Base-by-base conservation (phyloP, 257 asterid genomes). In the Solanum bulbocastanum region DNA sequence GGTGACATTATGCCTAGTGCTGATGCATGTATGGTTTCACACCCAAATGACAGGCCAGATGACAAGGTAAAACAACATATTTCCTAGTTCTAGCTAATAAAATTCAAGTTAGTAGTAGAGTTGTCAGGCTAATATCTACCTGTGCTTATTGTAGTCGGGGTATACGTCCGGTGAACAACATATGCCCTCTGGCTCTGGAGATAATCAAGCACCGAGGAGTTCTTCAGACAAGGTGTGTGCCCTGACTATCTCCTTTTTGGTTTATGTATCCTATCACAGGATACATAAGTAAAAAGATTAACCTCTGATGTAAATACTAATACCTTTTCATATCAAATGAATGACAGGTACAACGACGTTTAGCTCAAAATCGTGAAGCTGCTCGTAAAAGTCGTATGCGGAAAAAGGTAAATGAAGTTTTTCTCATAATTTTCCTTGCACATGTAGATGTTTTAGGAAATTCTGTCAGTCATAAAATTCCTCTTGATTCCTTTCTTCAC, bases 341-440 rank as follows among this genome's bases (percentile, higher is more conserved):
- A 32, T 87, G 83, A 87, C 92, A 96, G 98, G 94, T 92, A 32
- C 95, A 92, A 88, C 89, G 98, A 74, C 96, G 99, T 18, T 89
- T 95, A 87, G 99, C 98, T 0, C 99, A 97, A 87, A 97, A 97
- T 86, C 98, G 99, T 1, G 98, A 95, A 91, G 99, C 99, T 89
- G 99, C 99, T 1, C 89, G 94, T 71, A 97, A 96, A 87, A 97
- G 99, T 88, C 96, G 99, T 15, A n/a, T 92, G 72, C 83, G 98
- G 52, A 97, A 97, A 94, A 97, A 97, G 99, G 99, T 94, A 81
- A 27, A 68, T 62, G n/a, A 27, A 30, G 46, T 32, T 35, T 11
- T 40, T 44, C 3, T 27, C 32, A 9, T n/a, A 46, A 85, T 16
- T 32, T n/a, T 10, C 66, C 33, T 32, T 12, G 65, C 46, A 33